These are phyloP conservation scores for Torulaspora pretoriensis DNA, from an alignment of 1,139 yeast genomes.

Conservation along the genomic window DNA sequence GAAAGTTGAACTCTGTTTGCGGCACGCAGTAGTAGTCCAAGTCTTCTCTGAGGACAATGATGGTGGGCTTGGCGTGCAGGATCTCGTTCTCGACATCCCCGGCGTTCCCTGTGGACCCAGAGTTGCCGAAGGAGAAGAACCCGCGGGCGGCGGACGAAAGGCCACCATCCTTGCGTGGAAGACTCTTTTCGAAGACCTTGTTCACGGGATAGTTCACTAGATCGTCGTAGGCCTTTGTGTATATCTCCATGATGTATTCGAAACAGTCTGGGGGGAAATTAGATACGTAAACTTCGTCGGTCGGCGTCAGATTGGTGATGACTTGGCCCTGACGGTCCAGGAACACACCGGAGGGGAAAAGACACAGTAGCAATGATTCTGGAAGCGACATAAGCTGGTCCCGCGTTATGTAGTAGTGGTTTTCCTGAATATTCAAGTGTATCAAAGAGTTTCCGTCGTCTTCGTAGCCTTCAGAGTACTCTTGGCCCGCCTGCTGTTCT, in stretches of 20 bases:
- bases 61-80: slow-evolving; percentile 77
- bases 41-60: slow-evolving; percentile 90
- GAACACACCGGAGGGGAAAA: slow-evolving; percentile 87
- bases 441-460: slow-evolving; percentile 59
- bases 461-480: slow-evolving; percentile 45
- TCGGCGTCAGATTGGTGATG: slow-evolving; percentile 71
- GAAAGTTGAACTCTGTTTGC: slow-evolving; percentile 38
- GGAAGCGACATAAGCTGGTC: slow-evolving; percentile 90
- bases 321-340: slow-evolving; percentile 70
- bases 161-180: slow-evolving; percentile 17
- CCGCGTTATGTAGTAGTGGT: slow-evolving; percentile 66
- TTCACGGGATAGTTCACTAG: slow-evolving; percentile 32
- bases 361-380: slow-evolving; percentile 78
- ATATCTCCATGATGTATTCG: slow-evolving; percentile 69
- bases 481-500: slow-evolving; percentile 60
- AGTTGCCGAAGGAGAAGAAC: slow-evolving; percentile 34
- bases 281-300: slow-evolving; percentile 63
- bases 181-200: slow-evolving; percentile 25
- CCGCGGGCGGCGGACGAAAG: slow-evolving; percentile 41
- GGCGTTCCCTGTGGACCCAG: slow-evolving; percentile 24
- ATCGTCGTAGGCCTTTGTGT: slow-evolving; percentile 35
- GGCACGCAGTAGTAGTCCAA: slow-evolving; percentile 91
- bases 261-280: slow-evolving; percentile 86
- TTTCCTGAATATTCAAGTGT: slow-evolving; percentile 68
- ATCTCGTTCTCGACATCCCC: slow-evolving; percentile 46